Conservation (phyloP, 305 asterid species). For the Striga hermonthica region DNA sequence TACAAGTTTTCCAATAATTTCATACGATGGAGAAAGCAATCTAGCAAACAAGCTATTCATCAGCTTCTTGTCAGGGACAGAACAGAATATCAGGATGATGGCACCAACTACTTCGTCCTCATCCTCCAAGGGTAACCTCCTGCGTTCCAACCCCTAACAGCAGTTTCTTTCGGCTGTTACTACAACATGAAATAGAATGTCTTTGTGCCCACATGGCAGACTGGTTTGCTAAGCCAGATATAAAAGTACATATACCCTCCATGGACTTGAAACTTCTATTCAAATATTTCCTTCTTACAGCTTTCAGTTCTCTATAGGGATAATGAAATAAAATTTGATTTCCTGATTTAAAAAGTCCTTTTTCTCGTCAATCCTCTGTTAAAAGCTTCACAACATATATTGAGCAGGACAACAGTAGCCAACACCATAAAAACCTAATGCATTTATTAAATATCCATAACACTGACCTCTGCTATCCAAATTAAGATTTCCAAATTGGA, state of each 20-base stretch:
- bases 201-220: background rate
- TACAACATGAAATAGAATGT: slow-evolving; percentile 19
- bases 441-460: slow-evolving; percentile 26
- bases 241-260: slow-evolving; percentile 13
- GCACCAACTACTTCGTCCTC: slow-evolving; percentile 86
- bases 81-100: slow-evolving; percentile 62
- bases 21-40: slow-evolving; percentile 71
- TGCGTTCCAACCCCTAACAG: slow-evolving; percentile 74
- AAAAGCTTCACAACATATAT: slow-evolving; percentile 11
- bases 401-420: slow-evolving; percentile 9
- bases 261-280: background rate
- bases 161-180: slow-evolving; percentile 38
- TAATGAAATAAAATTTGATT: slow-evolving; percentile 5
- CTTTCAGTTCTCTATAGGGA: slow-evolving; percentile 17
- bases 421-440: slow-evolving; percentile 16
- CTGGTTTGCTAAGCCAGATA: background rate
- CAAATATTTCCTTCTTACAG: slow-evolving; percentile 20
- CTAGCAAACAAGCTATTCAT: slow-evolving; percentile 60
- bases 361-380: background rate
- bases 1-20: slow-evolving; percentile 69
- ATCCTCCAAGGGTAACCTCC: slow-evolving; percentile 61
- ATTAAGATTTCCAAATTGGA: slow-evolving; percentile 79
- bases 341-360: slow-evolving; percentile 2
- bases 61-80: slow-evolving; percentile 71
- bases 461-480: slow-evolving; percentile 88